Evolutionary conservation across 306 rosid species (phyloP).

Genomic region (Citrullus amarus): DNA sequence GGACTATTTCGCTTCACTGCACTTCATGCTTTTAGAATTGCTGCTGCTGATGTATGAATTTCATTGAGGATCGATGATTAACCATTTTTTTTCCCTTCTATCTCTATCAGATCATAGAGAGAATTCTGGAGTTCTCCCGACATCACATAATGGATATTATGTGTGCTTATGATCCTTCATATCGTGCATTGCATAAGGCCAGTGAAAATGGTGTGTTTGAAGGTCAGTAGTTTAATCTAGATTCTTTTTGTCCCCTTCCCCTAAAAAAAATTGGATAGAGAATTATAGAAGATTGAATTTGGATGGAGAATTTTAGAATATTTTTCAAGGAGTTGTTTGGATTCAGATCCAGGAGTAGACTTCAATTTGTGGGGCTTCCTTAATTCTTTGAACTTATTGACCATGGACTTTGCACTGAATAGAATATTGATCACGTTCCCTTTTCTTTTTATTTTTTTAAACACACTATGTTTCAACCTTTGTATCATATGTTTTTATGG

Average conservation of each 20-base stretch:
- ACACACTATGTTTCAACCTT: neutral
- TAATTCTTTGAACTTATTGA: neutral
- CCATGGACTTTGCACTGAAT: neutral
- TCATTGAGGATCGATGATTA: neutral
- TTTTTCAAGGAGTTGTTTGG: neutral
- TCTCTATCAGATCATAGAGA: slow-evolving; percentile 66
- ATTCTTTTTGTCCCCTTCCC: neutral
- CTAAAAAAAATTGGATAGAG: neutral
- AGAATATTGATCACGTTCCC: neutral
- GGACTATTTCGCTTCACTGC: neutral
- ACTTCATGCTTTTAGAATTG: neutral
- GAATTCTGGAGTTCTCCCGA: slow-evolving; percentile 89
- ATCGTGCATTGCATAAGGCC: slow-evolving; percentile 83
- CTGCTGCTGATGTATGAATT: neutral
- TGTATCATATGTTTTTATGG: neutral
- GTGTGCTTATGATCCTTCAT: slow-evolving; percentile 92
- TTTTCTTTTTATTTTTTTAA: neutral
- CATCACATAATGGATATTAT: slow-evolving; percentile 85
- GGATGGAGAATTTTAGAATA: too few relatives aligned
- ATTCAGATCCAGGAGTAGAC: neutral
- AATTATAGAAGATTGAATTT: too few relatives aligned
- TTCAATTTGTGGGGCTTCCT: neutral
- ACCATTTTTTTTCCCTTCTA: neutral
- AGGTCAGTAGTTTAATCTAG: slow-evolving; percentile 39
- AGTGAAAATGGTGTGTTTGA: slow-evolving; percentile 52